Evolutionary conservation across 2,329 filamentous ascomycete genomes (phyloP), one percentile per base, ranked within the genome.

Genomic region (Microascus cirrosus): DNA sequence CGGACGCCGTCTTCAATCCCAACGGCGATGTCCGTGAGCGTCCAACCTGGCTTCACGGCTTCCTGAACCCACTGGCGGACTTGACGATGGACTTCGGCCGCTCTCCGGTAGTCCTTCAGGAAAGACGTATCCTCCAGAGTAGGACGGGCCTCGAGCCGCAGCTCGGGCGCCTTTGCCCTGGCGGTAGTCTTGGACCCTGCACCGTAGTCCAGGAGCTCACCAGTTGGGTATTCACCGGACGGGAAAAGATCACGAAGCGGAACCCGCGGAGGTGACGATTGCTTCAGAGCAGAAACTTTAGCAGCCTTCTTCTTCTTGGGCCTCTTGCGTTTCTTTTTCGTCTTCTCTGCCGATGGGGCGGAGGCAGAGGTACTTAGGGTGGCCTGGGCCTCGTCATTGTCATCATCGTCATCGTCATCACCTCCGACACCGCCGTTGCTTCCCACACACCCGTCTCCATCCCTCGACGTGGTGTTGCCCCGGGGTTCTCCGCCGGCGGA

Each of bases 61-160:
- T 86, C 85, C 72, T 90, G 85, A 3, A 88, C 89, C 80, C 88
- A 92, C 70, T 90, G 85, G 55, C 90, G 85, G 59, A 94, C 90
- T 69, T 95, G 88, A 59, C 90, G 84, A 70, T 95, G 90, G n/a
- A 90, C 83, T 73, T 95, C 90, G n/a, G 90, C 89, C 53, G 84
- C 90, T 65, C 92, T 82, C 61, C 90, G 85, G 70, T 92, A 95
- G 66, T 95, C 90, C 15, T 15, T n/a, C 2, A 45, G 39, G 13
- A 45, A 15, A 2, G 39, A 15, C 1, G 11, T 18, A n/a, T 45
- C 39, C n/a, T 45, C 39, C 18, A 45, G 39, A 15, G 18, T 15
- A 18, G 15, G 39, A 18, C 6, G 39, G 10, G 15, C 18, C 15
- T 15, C 5, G 39, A n/a, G 15, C 39, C 13, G 18, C 13, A n/a